Percentiles rank a stretch among this genome's conserved stretches.
These are phyloP conservation scores for Solanum pinnatisectum DNA, from an alignment of 257 asterid species.

Conservation along the genomic window DNA sequence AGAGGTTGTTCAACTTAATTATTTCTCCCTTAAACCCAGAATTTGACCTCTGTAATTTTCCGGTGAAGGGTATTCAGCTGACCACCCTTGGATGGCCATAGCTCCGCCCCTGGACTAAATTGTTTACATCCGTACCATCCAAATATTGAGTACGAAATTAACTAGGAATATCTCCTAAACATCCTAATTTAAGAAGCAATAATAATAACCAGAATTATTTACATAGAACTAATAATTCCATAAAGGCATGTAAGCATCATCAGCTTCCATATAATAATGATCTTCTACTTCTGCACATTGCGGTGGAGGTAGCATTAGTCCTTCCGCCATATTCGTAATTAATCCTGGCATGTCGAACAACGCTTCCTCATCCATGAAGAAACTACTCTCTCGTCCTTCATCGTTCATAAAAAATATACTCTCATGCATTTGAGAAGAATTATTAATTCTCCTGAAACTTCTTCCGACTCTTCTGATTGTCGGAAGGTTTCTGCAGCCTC, in stretches of 20 bases:
- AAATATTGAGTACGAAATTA: neutral
- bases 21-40: no score
- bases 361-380: neutral
- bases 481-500: conserved; percentile 48
- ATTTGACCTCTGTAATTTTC: no score
- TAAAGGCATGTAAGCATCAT: conserved; percentile 25
- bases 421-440: no score
- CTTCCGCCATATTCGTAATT: conserved; percentile 39
- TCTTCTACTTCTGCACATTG: neutral
- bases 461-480: neutral
- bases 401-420: no score
- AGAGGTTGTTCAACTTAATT: no score
- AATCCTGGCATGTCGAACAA: conserved; percentile 36
- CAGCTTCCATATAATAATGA: conserved; percentile 11
- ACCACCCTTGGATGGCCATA: no score
- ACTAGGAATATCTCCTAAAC: neutral
- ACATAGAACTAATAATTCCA: conserved; percentile 36
- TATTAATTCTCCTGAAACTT: neutral
- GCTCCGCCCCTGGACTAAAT: neutral
- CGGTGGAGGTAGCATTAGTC: conserved; percentile 50
- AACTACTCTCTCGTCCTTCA: neutral
- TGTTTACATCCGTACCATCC: neutral
- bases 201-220: neutral
- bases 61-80: no score
- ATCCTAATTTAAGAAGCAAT: neutral